Evolutionary conservation across 2,329 filamentous ascomycete genomes (phyloP), one percentile per base, ranked within the genome.

Genomic region (Colletotrichum noveboracense): DNA sequence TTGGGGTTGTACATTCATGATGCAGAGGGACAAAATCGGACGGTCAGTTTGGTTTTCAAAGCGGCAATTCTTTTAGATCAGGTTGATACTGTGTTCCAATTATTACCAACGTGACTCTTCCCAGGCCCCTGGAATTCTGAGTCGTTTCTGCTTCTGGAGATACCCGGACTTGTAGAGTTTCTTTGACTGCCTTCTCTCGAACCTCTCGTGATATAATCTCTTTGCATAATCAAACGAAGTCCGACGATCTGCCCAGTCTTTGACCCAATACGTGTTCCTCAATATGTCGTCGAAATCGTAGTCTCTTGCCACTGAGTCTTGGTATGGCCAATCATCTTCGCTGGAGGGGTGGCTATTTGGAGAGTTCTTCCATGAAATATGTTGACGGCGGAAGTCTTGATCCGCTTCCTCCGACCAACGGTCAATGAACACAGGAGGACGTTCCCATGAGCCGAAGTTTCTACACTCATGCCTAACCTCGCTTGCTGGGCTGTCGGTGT

Each of bases 381-480:
- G 34, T 34, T 34, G 32, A 34, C 12, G 32, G 13, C 34, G 34
- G 34, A 16, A 2, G 1, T 16, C 7, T 36, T 36, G 5, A 3
- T 36, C 34, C 34, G 14, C 14, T 36, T 36, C 34, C 14, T 36
- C 14, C 7, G 14, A 14, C 34, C 34, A 36, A 36, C 34, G 14
- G 34, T 0, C 34, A 36, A 30, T 58, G 26, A 12, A 69, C 12
- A 7, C 13, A 38, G 21, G 24, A 18, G 34, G 6, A 36, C 14
- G 34, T 36, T 7, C 7, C 13, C 14, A 36, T 0, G 34, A 36
- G 14, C 71, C 66, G 9, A 70, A 70, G 16, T 70, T 30, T 9
- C 34, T 70, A 26, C 70, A 74, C n/a, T 65, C 66, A 1, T 30
- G 14, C 5, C 36, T 30, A 6, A 30, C 71, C 7, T 74, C 32